Evolutionary conservation across 1,139 yeast genomes (phyloP), one percentile per base, ranked within the genome.

Genomic region (Arxiozyma bovina): DNA sequence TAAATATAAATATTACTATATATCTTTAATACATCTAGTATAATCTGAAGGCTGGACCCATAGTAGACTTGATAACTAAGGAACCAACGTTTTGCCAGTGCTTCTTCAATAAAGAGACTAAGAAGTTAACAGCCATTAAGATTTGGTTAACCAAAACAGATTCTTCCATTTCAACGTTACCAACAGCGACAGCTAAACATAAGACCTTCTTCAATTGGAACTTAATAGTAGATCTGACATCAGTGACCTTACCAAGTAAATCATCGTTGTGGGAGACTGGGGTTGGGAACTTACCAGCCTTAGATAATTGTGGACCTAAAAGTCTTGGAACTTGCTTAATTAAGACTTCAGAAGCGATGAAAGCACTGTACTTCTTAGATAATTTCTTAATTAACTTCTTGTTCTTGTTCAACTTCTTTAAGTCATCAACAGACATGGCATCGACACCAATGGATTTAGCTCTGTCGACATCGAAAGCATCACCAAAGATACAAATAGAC

Each of bases 271-370:
- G 99, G 65, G 99, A 93, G 72, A 94, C 98, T 79, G 99, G 99
- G 77, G 99, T 91, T 79, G 99, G 99, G 96, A 94, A 94, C 91
- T 94, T 94, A 87, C 99, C 99, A 76, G 98, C 99, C 89, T 94
- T 94, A 70, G 99, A 94, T 77, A 94, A 91, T 79, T 94, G 97
- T 77, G 99, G 99, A 82, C 99, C 99, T 76, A 94, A 86, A 76
- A 94, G 86, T 86, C 99, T 94, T 80, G 99, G 99, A 76, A 94
- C 96, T 83, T 94, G 99, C 85, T 93, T 93, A 77, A 94, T 94
- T 79, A 94, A 88, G 70, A 88, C 96, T 79, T 94, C 99, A 68
- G 99, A 94, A 78, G 99, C 98, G 75, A 94, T 78, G 85, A 94
- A 94, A 72, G 99, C 97, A 76, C 89, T 91, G 94, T 94, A 94